These are phyloP conservation scores for Stemphylium vesicarium DNA, from an alignment of 2,329 filamentous ascomycete species.

Conservation along the genomic window DNA sequence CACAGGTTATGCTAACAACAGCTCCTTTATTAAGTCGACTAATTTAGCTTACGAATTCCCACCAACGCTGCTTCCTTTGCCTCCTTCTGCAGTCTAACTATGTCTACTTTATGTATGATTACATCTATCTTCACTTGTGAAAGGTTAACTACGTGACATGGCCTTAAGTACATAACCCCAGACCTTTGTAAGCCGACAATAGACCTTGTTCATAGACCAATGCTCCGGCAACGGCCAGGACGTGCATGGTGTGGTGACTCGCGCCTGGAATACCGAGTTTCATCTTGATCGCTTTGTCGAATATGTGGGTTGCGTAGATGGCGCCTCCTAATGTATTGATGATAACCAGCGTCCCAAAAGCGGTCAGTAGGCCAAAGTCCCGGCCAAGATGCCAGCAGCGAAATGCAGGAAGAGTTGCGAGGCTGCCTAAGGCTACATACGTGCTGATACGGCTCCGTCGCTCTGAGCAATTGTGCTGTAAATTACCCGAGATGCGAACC, in stretches of 20 bases:
- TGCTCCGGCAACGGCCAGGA: slow-evolving; percentile 6
- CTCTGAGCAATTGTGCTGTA: neutral
- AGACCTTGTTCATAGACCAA: slow-evolving; percentile 13
- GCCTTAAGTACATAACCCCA: neutral
- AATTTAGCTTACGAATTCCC: neutral
- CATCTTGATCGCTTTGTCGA: slow-evolving; percentile 10
- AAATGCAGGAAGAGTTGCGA: slow-evolving; percentile 1
- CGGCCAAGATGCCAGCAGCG: neutral
- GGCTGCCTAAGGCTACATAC: slow-evolving; percentile 4
- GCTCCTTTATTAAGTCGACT: neutral
- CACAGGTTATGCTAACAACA: neutral
- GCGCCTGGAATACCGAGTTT: slow-evolving; percentile 6
- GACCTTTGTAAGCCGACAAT: neutral
- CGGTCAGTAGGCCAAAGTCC: slow-evolving; percentile 2
- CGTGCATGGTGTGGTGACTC: slow-evolving; percentile 11
- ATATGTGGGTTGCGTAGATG: slow-evolving; percentile 12
- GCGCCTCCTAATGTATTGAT: slow-evolving; percentile 10
- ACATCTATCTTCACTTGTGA: neutral
- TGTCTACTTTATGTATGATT: neutral
- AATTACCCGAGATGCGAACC: neutral
- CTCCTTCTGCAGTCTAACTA: neutral
- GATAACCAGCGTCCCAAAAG: slow-evolving; percentile 7
- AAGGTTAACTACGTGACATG: neutral
- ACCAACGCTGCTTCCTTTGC: neutral
- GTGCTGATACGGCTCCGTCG: slow-evolving; percentile 3